A percentile compares a stretch with the other conserved stretches of the same genome.
Evolutionary conservation across 2,329 filamentous ascomycete genomes (phyloP).

Genomic region (Coccinonectria pachysandricola): DNA sequence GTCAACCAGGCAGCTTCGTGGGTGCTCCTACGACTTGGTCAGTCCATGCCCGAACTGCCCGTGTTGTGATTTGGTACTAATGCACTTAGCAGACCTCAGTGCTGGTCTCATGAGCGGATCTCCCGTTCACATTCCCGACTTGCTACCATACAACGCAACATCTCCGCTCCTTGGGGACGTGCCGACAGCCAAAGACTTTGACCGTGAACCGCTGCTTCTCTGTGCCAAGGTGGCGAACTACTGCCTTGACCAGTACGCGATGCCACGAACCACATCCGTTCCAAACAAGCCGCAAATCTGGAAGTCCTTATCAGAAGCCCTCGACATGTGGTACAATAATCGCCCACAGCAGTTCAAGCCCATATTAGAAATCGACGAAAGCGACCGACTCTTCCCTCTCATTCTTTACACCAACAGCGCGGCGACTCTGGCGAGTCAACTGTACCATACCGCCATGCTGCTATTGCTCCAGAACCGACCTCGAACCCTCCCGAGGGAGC

Average conservation of each 20-base stretch:
- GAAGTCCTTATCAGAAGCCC: conserved; percentile 21
- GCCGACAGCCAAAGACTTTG: conserved; percentile 12
- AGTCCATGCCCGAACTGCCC: conserved; percentile 1
- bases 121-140: conserved; percentile 15
- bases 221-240: conserved; percentile 26
- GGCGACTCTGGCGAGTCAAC: conserved; percentile 40
- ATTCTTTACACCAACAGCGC: conserved; percentile 29
- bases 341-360: conserved; percentile 24
- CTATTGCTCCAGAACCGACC: conserved; percentile 41
- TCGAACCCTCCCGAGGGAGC: conserved; percentile 26
- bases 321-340: conserved; percentile 23
- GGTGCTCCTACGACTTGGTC: conserved; percentile 20
- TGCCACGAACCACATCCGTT: conserved; percentile 4
- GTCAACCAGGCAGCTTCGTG: conserved; percentile 11
- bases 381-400: conserved; percentile 22
- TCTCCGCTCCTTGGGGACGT: conserved; percentile 10
- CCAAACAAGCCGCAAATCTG: conserved; percentile 18
- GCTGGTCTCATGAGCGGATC: conserved; percentile 18
- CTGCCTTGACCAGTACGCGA: conserved; percentile 13
- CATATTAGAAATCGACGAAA: conserved; percentile 23
- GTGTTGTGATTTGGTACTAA: background rate
- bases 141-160: conserved; percentile 9
- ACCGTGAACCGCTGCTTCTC: conserved; percentile 20
- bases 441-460: conserved; percentile 46
- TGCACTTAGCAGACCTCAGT: conserved; percentile 14